A percentile compares a stretch with the other conserved stretches of the same genome.
Evolutionary conservation across 2,329 filamentous ascomycete genomes (phyloP).

Genomic region (Knufia fluminis): DNA sequence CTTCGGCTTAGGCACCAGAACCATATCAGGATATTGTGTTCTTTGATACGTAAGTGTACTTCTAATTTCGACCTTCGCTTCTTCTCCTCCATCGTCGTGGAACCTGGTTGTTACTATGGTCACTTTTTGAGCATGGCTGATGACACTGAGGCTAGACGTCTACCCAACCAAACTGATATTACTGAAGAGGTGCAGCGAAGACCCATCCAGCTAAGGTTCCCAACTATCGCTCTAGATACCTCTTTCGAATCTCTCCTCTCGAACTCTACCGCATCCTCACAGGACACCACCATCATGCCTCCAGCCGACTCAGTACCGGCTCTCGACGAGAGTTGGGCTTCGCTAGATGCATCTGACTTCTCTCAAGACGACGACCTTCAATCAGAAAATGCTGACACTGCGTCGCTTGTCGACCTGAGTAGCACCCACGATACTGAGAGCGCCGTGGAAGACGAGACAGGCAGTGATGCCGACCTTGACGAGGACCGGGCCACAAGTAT

Average conservation of each 20-base stretch:
- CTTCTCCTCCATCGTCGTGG: background rate
- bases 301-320: slow-evolving; percentile 19
- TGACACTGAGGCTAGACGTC: background rate
- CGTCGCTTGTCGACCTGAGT: slow-evolving; percentile 35
- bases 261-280: slow-evolving; percentile 14
- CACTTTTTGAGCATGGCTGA: slow-evolving; percentile 7
- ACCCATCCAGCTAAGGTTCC: slow-evolving; percentile 8
- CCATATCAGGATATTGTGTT: background rate
- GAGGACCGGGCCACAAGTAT: slow-evolving; percentile 23
- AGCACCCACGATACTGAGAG: slow-evolving; percentile 38
- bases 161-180: background rate
- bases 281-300: slow-evolving; percentile 12
- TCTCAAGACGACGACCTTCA: slow-evolving; percentile 37
- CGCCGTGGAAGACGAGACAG: slow-evolving; percentile 32
- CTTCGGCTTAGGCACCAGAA: background rate
- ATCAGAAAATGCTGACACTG: slow-evolving; percentile 36
- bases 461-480: slow-evolving; percentile 29
- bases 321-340: slow-evolving; percentile 40
- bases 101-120: background rate
- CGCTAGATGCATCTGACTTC: slow-evolving; percentile 34
- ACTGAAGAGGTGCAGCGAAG: background rate
- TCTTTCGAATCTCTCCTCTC: slow-evolving; percentile 21
- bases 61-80: background rate
- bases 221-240: slow-evolving; percentile 10
- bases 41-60: background rate